These are phyloP conservation scores for Beauveria varroae DNA, from an alignment of 2,329 filamentous ascomycete species.

Conservation along the genomic window DNA sequence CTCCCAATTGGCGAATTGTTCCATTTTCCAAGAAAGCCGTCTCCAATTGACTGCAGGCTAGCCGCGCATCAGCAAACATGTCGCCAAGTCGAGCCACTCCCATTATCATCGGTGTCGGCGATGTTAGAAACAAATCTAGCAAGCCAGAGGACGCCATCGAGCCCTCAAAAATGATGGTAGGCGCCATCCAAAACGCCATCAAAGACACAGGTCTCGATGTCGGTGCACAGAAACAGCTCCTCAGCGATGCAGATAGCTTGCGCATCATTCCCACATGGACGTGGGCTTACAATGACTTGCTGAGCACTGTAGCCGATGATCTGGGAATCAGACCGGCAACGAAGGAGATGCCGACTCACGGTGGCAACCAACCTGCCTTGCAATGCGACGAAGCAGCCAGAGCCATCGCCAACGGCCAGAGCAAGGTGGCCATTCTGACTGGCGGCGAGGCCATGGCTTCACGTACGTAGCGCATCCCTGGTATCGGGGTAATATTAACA, in stretches of 20 bases:
- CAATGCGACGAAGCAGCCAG: slow-evolving; percentile 57
- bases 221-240: slow-evolving; percentile 24
- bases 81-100: slow-evolving; percentile 26
- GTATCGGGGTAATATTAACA: slow-evolving; percentile 10
- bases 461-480: slow-evolving; percentile 23
- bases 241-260: slow-evolving; percentile 47
- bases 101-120: slow-evolving; percentile 55
- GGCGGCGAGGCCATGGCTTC: slow-evolving; percentile 60
- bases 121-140: slow-evolving; percentile 51
- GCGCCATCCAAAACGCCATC: slow-evolving; percentile 45
- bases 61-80: neutral
- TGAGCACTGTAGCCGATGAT: slow-evolving; percentile 41
- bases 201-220: slow-evolving; percentile 33
- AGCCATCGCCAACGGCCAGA: slow-evolving; percentile 45
- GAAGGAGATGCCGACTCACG: slow-evolving; percentile 47
- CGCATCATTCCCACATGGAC: slow-evolving; percentile 57
- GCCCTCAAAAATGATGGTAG: slow-evolving; percentile 50
- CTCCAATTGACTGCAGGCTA: neutral
- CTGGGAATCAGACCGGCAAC: slow-evolving; percentile 41
- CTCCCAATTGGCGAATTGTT: neutral
- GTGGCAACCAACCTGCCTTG: slow-evolving; percentile 55
- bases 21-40: too few species aligned
- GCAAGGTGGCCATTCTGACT: slow-evolving; percentile 49
- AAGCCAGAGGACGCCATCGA: slow-evolving; percentile 42
- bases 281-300: slow-evolving; percentile 56